These are phyloP conservation scores for Globisporangium canariense DNA, from an alignment of 352 stramenopile species.

Conservation along the genomic window DNA sequence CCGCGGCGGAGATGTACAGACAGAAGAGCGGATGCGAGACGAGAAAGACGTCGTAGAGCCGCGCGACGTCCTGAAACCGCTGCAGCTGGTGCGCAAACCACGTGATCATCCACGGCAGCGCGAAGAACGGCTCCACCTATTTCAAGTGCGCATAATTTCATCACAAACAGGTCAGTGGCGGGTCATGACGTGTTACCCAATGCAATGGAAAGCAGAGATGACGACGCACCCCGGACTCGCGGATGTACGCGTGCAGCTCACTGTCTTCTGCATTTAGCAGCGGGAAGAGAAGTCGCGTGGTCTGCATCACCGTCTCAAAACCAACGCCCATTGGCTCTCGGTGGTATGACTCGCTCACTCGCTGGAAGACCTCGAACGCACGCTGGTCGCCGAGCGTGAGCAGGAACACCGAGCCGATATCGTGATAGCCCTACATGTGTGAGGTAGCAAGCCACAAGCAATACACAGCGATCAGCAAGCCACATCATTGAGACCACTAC, in stretches of 20 bases:
- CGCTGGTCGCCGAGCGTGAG: constrained; percentile 78
- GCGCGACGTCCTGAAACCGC: constrained; percentile 82
- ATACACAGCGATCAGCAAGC: not conserved
- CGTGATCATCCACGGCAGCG: constrained; percentile 92
- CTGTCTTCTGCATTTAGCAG: constrained; percentile 63
- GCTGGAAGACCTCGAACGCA: constrained; percentile 54
- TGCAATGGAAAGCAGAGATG: not conserved
- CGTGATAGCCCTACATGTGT: constrained; percentile 81
- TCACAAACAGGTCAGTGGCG: not conserved
- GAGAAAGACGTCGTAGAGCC: constrained; percentile 94
- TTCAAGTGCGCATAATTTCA: not conserved
- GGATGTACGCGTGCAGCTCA: constrained; percentile 61
- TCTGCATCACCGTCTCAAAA: constrained; percentile 79
- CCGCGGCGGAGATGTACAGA: constrained; percentile 87
- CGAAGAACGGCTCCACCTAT: constrained; percentile 94
- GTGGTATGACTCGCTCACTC: constrained; percentile 85
- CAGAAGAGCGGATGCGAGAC: constrained; percentile 90
- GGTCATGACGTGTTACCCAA: not conserved
- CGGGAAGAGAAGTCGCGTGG: constrained; percentile 64
- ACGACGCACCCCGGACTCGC: constrained; percentile 46
- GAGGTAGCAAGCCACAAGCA: not conserved
- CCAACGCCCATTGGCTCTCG: constrained; percentile 83
- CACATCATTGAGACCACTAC: constrained; percentile 11
- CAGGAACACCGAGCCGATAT: constrained; percentile 87
- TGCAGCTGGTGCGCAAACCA: constrained; percentile 93